Evolutionary conservation across 768 basidiomycete species (phyloP).

Genomic region (Ramaria sp.): DNA sequence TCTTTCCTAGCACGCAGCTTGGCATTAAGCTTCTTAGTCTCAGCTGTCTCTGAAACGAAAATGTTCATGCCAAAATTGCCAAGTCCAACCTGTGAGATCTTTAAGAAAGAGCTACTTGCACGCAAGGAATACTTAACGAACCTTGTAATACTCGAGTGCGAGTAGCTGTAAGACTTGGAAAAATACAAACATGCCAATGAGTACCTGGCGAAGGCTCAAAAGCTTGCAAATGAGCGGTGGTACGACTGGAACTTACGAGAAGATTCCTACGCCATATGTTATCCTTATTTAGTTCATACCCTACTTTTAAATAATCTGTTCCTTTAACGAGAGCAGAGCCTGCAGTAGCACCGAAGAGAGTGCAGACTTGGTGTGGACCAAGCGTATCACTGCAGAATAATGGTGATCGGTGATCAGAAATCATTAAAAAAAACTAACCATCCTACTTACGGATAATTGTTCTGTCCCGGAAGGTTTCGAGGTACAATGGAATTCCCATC

Average conservation of each 20-base stretch:
- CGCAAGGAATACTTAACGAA: slow-evolving; percentile 20
- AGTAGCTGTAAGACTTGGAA: slow-evolving; percentile 64
- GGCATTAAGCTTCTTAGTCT: slow-evolving; percentile 44
- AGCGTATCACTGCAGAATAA: slow-evolving; percentile 31
- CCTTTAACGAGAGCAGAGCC: background rate
- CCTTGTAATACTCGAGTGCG: slow-evolving; percentile 54
- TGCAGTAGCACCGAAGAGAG: background rate
- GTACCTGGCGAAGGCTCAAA: slow-evolving; percentile 20
- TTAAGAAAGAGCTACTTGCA: slow-evolving; percentile 10
- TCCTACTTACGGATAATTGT: slow-evolving; percentile 48
- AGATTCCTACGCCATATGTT: slow-evolving; percentile 63
- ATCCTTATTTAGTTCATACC: slow-evolving; percentile 34
- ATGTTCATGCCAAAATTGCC: slow-evolving; percentile 40
- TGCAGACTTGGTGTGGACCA: slow-evolving; percentile 22
- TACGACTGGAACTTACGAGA: slow-evolving; percentile 22
- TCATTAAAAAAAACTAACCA: slow-evolving; percentile 12
- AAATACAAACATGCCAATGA: slow-evolving; percentile 56
- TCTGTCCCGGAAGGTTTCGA: slow-evolving; percentile 43
- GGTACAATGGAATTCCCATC: slow-evolving; percentile 58
- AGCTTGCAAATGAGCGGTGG: background rate
- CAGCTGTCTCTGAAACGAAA: slow-evolving; percentile 46
- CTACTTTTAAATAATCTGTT: slow-evolving; percentile 46
- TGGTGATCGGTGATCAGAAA: slow-evolving; percentile 16
- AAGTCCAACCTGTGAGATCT: slow-evolving; percentile 34
- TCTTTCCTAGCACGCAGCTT: slow-evolving; percentile 42